Evolutionary conservation across 306 rosid genomes (phyloP), one percentile per base, ranked within the genome.

Genomic region (Arachis stenosperma): DNA sequence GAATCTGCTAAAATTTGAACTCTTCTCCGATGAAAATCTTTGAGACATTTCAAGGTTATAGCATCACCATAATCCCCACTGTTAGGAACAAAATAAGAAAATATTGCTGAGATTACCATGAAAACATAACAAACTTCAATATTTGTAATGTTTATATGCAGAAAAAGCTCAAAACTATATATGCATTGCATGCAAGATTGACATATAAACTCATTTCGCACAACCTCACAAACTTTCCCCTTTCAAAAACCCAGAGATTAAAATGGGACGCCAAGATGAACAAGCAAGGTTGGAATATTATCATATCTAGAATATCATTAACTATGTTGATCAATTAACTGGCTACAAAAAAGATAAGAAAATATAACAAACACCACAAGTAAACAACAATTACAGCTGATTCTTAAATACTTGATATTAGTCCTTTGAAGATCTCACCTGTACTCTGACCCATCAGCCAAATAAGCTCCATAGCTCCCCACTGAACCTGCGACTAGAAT

Each of bases 371-470:
- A 75, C 3, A n/a, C 56, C 36, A 75, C 36, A 65, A 69, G 65
- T 57, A 11, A 69, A 63, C 14, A 69, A 62, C 65, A 71, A 72
- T 33, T 41, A 64, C 36, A 47, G 10, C 46, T 41, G 9, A 73
- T n/a, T 71, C 69, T 69, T 29, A 46, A 76, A 69, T 13, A 44
- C 56, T 9, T 54, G 54, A 77, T 39, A 29, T 29, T 33, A 55
- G 36, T 62, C 57, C 37, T 33, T 33, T 4, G 4, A 33, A 33
- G 37, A 66, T 62, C 50, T 75, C 71, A 86, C 90, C 90, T 86
- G 79, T 86, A 86, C 84, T 83, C 90, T 67, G 90, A 86, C 44
- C 90, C 90, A 73, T 86, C 86, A 15, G 88, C 90, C 79, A 83
- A 81, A 79, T 81, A 83, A 78, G 90, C 90, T 40, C 90, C 90